These are phyloP conservation scores for Eutrema salsugineum DNA, from an alignment of 441 rosid genomes.

Conservation along the genomic window DNA sequence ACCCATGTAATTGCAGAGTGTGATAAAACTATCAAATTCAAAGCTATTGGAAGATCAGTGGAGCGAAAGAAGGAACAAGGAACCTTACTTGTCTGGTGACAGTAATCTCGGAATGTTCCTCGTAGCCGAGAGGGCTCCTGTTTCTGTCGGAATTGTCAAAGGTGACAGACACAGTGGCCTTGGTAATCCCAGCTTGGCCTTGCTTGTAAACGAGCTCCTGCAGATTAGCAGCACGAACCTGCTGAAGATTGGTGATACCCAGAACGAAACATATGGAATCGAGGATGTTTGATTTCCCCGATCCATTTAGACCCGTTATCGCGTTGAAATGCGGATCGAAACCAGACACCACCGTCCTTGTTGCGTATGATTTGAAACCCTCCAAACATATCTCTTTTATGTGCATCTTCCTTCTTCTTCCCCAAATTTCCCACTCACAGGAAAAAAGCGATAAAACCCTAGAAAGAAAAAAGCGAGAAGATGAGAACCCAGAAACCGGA, in stretches of 20 bases:
- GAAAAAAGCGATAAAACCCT: neutral
- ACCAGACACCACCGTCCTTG: constrained; percentile 85
- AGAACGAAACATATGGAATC: constrained; percentile 96
- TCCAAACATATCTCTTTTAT: constrained; percentile 89
- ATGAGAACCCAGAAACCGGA: neutral
- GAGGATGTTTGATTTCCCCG: constrained; percentile 97
- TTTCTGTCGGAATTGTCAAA: constrained; percentile 80
- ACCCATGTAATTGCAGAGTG: neutral
- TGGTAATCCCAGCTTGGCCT: constrained; percentile 99
- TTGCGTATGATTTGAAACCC: constrained; percentile 96
- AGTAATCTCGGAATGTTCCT: constrained; percentile 80
- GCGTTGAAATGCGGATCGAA: constrained; percentile 96
- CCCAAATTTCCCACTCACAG: neutral
- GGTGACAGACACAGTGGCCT: constrained; percentile 86
- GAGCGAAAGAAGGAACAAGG: neutral
- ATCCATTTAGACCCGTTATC: constrained; percentile 91
- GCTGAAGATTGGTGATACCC: constrained; percentile 97
- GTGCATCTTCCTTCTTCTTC: constrained; percentile 43
- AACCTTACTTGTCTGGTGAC: constrained; percentile 84
- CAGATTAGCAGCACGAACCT: constrained; percentile 94
- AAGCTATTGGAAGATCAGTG: neutral
- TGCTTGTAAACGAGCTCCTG: constrained; percentile 99
- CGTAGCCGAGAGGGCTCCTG: constrained; percentile 89
- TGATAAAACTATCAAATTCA: neutral
- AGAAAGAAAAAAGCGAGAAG: neutral